These are phyloP conservation scores for Sphagnum fallax DNA, from an alignment of 228 moss, liverwort and hornwort genomes.

Conservation along the genomic window DNA sequence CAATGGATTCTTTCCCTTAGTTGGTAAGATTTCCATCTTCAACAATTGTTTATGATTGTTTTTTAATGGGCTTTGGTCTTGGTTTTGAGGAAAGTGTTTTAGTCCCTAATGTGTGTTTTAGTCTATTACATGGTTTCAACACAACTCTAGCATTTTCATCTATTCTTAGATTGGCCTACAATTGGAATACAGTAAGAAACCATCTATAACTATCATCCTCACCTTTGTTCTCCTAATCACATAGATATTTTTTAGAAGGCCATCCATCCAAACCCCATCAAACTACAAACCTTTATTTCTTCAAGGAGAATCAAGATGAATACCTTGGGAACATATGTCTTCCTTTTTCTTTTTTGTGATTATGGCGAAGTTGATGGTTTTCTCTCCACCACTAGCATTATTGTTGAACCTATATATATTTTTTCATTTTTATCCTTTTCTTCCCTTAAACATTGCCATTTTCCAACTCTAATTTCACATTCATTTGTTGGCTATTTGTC, in stretches of 20 bases:
- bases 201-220: background rate
- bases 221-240: no score
- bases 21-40: slow-evolving; percentile 37
- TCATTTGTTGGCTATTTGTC: slow-evolving; percentile 29
- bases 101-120: slow-evolving; percentile 43
- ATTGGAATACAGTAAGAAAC: slow-evolving; percentile 3
- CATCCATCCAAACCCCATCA: no score
- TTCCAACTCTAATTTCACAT: slow-evolving; percentile 28
- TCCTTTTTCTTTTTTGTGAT: slow-evolving; percentile 71
- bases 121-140: slow-evolving; percentile 74
- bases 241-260: no score
- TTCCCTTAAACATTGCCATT: slow-evolving; percentile 23
- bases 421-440: slow-evolving; percentile 37
- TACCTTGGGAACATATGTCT: background rate
- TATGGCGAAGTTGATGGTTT: slow-evolving; percentile 67
- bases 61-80: slow-evolving; percentile 50
- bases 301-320: no score
- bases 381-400: slow-evolving; percentile 21
- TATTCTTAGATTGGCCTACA: slow-evolving; percentile 42
- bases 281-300: no score
- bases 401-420: slow-evolving; percentile 36
- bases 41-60: slow-evolving; percentile 31
- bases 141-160: slow-evolving; percentile 55
- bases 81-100: slow-evolving; percentile 59
- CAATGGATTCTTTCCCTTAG: slow-evolving; percentile 22